Evolutionary conservation across 2,329 filamentous ascomycete genomes (phyloP), one percentile per base, ranked within the genome.

Genomic region (Cordyceps javanica): DNA sequence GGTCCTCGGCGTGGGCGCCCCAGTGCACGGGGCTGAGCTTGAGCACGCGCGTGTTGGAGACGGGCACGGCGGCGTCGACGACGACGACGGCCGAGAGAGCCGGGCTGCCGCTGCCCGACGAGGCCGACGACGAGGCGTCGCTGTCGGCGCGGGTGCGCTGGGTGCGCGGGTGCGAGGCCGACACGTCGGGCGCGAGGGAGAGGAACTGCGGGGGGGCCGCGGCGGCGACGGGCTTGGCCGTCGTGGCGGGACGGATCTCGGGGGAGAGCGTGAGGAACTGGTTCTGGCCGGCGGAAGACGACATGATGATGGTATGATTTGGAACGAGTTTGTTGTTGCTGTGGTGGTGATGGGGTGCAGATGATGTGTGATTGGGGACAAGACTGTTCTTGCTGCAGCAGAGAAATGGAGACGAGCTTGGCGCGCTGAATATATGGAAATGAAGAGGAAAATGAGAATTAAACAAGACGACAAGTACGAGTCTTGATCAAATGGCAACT

Each of bases 21-120:
- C 77, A 85, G 77, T 86, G 82, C 59, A 86, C 82, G 34, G 83
- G 83, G 25, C 81, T 81, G 59, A 87, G 81, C 75, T 85, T 86
- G 63, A 87, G 78, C 69, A 87, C 81, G 30, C 58, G 53, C 59
- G 77, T 76, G 63, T 74, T 72, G 61, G 74, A 68, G 58, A 63
- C 66, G 64, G 58, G 61, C 65, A 70, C 75, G 64, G 66, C 70
- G 61, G 70, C 82, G 81, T 67, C 81, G 77, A 64, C 48, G 21
- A 58, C 59, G 34, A 60, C 61, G 23, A 61, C 57, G 54, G 69
- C 57, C 45, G 65, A 59, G 19, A 62, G 61, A 50, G 69, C 65
- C 60, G 69, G 55, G 55, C 55, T 60, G 44, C 7, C 23, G 26
- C 9, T 65, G 46, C 61, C 59, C 53, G 62, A 44, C 53, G 62